A percentile compares a stretch with the other conserved stretches of the same genome.
Conservation (phyloP, 78 protist genomes). For the Emiliania huxleyi region DNA sequence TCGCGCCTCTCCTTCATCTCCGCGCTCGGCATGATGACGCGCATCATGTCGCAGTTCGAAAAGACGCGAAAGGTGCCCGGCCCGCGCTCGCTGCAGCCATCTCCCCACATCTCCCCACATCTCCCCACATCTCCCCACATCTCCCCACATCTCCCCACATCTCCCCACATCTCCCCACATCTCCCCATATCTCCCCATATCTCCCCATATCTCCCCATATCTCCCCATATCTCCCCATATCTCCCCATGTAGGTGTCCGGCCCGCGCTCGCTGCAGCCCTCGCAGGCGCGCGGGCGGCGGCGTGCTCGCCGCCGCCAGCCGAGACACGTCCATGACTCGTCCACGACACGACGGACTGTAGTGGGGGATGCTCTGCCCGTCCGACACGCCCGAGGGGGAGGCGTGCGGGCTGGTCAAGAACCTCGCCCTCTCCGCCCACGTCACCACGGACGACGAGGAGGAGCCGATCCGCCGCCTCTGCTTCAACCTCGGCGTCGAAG, state of each 20-base stretch:
- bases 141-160: no score
- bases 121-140: no score
- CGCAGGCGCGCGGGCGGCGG: no score
- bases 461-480: slow-evolving; percentile 49
- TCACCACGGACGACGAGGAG: slow-evolving; percentile 79
- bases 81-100: no score
- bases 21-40: slow-evolving; percentile 98
- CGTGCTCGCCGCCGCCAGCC: no score
- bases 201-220: no score
- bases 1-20: slow-evolving; percentile 95
- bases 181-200: no score
- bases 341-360: no score
- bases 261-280: slow-evolving; percentile 86
- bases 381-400: slow-evolving; percentile 99
- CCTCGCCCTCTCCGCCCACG: slow-evolving; percentile 95
- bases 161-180: no score
- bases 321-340: no score
- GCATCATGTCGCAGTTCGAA: slow-evolving; percentile 96
- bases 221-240: no score
- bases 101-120: no score
- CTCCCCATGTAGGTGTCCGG: slow-evolving; percentile 37
- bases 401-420: slow-evolving; percentile 99
- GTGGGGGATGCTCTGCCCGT: slow-evolving; percentile 99
- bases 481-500: slow-evolving; percentile 88
- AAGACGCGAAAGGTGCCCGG: slow-evolving; percentile 94